These are phyloP conservation scores for Karstenula rhodostoma DNA, from an alignment of 2,329 filamentous ascomycete genomes.

Conservation along the genomic window DNA sequence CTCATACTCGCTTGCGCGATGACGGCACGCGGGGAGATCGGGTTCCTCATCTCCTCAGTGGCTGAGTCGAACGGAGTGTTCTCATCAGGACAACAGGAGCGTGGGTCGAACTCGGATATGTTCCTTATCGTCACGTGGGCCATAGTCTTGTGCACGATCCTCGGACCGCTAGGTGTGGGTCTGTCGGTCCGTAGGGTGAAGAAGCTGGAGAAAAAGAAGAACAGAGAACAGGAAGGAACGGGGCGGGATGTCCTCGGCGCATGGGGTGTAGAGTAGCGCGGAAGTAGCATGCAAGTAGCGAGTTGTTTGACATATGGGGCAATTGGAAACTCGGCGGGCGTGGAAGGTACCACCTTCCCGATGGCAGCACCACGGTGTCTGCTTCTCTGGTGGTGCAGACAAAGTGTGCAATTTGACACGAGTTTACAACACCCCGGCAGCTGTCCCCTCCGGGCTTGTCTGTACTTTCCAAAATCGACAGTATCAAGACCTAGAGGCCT, in stretches of 20 bases:
- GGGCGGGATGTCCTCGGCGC: slow-evolving; percentile 54
- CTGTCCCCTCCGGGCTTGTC: neutral
- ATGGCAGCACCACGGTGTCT: neutral
- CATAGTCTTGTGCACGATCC: slow-evolving; percentile 64
- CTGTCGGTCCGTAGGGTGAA: slow-evolving; percentile 58
- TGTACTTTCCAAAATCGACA: neutral
- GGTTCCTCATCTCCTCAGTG: slow-evolving; percentile 76
- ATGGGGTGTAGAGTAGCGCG: slow-evolving; percentile 52
- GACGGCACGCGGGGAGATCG: slow-evolving; percentile 81
- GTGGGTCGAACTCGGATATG: slow-evolving; percentile 51
- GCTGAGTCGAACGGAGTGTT: slow-evolving; percentile 66
- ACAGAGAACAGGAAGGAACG: slow-evolving; percentile 38
- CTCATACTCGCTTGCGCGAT: slow-evolving; percentile 73
- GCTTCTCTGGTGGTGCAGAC: neutral
- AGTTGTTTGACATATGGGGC: slow-evolving; percentile 1
- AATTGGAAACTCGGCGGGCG: neutral
- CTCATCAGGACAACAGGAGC: slow-evolving; percentile 25
- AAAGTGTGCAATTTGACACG: neutral
- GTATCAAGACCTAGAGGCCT: neutral
- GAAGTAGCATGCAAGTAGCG: neutral
- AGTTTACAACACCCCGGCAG: neutral
- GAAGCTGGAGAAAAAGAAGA: slow-evolving; percentile 48
- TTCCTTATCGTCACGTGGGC: slow-evolving; percentile 65
- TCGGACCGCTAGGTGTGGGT: slow-evolving; percentile 63
- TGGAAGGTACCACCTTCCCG: neutral